phyloP scores from a whole-genome alignment of 768 basidiomycete genomes.

The Agrocybe pediades region DNA sequence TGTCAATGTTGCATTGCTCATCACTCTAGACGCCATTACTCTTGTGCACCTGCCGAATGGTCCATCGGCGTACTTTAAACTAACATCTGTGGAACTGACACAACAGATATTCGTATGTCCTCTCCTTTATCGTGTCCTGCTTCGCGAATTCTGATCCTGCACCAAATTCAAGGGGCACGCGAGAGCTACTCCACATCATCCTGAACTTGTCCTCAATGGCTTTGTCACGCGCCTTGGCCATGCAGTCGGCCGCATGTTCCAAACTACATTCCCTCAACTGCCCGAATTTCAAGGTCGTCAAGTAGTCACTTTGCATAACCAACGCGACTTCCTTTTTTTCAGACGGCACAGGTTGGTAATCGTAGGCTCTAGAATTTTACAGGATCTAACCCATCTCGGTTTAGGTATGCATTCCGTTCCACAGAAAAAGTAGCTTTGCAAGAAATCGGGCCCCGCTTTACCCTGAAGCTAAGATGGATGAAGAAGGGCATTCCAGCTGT shows the following conservation, averaged over 20 bases:
- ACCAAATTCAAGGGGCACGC: constrained; percentile 76
- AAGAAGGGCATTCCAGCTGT: constrained; percentile 89
- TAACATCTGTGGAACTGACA: constrained; percentile 85
- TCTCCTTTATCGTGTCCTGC: neutral
- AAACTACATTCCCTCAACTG: constrained; percentile 92
- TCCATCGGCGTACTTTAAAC: constrained; percentile 94
- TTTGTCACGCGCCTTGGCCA: constrained; percentile 95
- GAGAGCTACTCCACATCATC: constrained; percentile 87
- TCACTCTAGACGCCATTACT: constrained; percentile 81
- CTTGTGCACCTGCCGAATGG: constrained; percentile 88
- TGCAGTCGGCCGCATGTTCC: constrained; percentile 92
- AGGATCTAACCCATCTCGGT: neutral
- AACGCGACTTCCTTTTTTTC: constrained; percentile 98
- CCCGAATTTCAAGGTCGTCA: constrained; percentile 96
- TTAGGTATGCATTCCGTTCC: constrained; percentile 89
- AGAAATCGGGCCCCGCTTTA: constrained; percentile 98
- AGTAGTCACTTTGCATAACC: constrained; percentile 96
- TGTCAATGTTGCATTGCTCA: constrained; percentile 6
- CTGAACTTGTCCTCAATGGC: constrained; percentile 93
- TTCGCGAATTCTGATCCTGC: neutral
- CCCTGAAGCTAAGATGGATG: constrained; percentile 88
- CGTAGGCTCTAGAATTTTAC: constrained; percentile 5
- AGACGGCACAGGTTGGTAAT: constrained; percentile 80
- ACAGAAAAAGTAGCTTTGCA: constrained; percentile 90
- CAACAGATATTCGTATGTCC: constrained; percentile 78